phyloP scores from a whole-genome alignment of 2,329 filamentous ascomycete species.

The Cladophialophora psammophila region DNA sequence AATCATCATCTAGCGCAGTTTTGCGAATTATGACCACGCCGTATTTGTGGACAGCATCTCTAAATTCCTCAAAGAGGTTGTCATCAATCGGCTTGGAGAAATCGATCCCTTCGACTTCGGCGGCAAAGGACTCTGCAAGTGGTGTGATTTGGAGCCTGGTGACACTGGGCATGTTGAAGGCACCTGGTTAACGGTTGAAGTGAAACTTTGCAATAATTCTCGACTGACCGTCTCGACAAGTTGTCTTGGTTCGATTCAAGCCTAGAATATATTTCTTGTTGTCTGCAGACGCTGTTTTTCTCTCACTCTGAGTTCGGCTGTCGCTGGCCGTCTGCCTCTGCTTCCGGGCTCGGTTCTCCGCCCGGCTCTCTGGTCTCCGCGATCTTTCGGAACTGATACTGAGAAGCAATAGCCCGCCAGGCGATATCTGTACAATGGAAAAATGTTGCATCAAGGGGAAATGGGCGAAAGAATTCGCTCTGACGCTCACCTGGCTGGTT shows the following conservation, averaged over 20 bases:
- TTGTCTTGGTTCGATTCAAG: background rate
- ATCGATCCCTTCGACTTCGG: conserved; percentile 15
- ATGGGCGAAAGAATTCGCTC: background rate
- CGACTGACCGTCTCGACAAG: background rate
- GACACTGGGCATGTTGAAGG: conserved; percentile 9
- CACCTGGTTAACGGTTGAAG: background rate
- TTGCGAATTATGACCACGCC: conserved; percentile 8
- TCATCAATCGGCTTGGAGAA: conserved; percentile 12
- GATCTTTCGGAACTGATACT: background rate
- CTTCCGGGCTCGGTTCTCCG: background rate
- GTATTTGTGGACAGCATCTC: background rate
- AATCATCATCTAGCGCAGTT: conserved; percentile 4
- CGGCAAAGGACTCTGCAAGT: conserved; percentile 4
- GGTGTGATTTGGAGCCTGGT: conserved; percentile 17
- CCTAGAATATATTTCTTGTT: background rate
- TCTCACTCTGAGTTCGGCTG: background rate
- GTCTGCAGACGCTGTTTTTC: background rate
- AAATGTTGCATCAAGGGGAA: background rate
- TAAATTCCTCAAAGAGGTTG: background rate
- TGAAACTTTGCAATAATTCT: background rate
- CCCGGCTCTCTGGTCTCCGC: background rate
- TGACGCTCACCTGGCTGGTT: background rate
- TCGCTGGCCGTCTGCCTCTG: background rate
- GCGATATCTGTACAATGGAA: background rate
- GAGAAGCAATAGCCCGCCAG: background rate